These are phyloP conservation scores for Cytospora schulzeri DNA, from an alignment of 2,329 filamentous ascomycete species.

Conservation along the genomic window DNA sequence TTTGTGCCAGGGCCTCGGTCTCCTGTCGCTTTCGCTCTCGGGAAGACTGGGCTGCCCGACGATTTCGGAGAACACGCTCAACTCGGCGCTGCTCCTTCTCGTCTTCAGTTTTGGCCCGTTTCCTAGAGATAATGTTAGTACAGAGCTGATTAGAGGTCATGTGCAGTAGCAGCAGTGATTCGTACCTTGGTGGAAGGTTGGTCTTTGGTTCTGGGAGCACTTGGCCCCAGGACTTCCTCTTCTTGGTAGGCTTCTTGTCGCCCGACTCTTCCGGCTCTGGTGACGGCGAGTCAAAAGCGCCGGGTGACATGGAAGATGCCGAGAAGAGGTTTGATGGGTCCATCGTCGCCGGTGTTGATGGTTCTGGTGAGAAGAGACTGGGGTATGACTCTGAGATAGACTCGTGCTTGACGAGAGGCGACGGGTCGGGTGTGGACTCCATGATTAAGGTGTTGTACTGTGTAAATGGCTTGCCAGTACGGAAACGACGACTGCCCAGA, in stretches of 20 bases:
- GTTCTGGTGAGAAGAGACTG: slow-evolving; percentile 27
- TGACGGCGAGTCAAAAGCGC: slow-evolving; percentile 27
- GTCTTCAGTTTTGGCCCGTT: slow-evolving; percentile 97
- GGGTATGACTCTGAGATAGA: slow-evolving; percentile 14
- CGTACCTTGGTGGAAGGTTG: slow-evolving; percentile 84
- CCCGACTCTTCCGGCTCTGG: slow-evolving; percentile 31
- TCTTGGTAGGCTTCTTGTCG: slow-evolving; percentile 80
- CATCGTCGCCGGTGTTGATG: slow-evolving; percentile 26
- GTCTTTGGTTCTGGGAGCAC: slow-evolving; percentile 96
- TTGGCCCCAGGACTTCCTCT: slow-evolving; percentile 98
- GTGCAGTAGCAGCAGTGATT: slow-evolving; percentile 25
- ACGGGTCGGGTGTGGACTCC: slow-evolving; percentile 18
- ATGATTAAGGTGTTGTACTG: slow-evolving; percentile 6
- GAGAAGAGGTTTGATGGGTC: slow-evolving; percentile 18
- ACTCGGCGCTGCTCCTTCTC: slow-evolving; percentile 98
- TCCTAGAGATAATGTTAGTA: slow-evolving; percentile 55
- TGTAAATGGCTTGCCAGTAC: slow-evolving; percentile 17
- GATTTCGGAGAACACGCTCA: slow-evolving; percentile 94
- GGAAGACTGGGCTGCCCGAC: slow-evolving; percentile 93
- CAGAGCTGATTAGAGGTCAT: not conserved
- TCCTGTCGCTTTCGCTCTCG: slow-evolving; percentile 87
- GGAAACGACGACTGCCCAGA: slow-evolving; percentile 7
- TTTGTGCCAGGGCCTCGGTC: slow-evolving; percentile 80
- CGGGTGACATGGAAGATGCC: slow-evolving; percentile 13
- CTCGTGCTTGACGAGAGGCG: slow-evolving; percentile 23